phyloP scores from a whole-genome alignment of 2,329 filamentous ascomycete species.

The Hirsutella minnesotensis region DNA sequence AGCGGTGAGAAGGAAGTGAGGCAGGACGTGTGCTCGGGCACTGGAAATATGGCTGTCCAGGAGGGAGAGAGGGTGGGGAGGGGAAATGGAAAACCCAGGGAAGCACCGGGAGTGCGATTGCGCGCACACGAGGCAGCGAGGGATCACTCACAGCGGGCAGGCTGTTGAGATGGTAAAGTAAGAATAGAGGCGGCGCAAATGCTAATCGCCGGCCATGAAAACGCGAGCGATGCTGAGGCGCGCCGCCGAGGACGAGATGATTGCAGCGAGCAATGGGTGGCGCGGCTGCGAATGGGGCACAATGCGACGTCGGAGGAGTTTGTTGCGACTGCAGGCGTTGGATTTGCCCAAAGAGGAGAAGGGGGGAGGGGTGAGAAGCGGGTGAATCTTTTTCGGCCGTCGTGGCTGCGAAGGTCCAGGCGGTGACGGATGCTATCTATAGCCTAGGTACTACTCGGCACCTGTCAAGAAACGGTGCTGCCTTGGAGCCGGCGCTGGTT shows the following conservation, averaged over 20 bases:
- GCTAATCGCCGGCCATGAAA: too few species aligned
- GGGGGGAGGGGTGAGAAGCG: not conserved
- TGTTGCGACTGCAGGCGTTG: not conserved
- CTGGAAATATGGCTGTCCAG: too few species aligned
- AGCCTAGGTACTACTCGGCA: too few species aligned
- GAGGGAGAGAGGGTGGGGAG: not conserved
- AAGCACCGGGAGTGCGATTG: slow-evolving; percentile 6
- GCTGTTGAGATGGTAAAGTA: too few species aligned
- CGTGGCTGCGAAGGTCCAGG: slow-evolving; percentile 6
- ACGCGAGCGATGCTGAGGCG: too few species aligned
- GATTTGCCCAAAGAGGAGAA: not conserved
- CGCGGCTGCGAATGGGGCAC: not conserved
- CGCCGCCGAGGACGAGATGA: too few species aligned
- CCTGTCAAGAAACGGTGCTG: too few species aligned
- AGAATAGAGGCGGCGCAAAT: too few species aligned
- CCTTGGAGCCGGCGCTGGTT: not conserved
- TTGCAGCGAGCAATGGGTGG: not conserved
- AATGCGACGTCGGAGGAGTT: slow-evolving; percentile 1
- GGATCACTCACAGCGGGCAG: too few species aligned
- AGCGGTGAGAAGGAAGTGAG: not conserved
- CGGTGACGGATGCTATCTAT: slow-evolving; percentile 9
- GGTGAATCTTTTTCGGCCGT: not conserved
- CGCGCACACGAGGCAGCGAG: too few species aligned
- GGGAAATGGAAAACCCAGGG: not conserved
- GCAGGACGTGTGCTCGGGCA: not conserved